Evolutionary conservation across 2,329 filamentous ascomycete genomes (phyloP).

Genomic region (Ambrosiella xylebori): DNA sequence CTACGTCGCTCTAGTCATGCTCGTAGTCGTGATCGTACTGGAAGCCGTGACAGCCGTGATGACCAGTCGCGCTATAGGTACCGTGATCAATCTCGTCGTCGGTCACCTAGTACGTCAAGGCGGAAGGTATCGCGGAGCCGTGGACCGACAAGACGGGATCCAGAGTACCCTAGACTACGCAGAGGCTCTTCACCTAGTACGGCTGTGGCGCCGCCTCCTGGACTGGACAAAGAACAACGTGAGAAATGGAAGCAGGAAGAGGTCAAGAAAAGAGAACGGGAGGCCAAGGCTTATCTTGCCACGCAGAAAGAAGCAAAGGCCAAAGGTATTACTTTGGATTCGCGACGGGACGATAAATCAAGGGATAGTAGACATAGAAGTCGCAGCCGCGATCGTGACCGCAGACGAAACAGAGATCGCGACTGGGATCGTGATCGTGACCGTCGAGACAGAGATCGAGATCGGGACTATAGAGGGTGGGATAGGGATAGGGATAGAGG

Average conservation of each 20-base stretch:
- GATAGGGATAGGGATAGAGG: conserved; percentile 17
- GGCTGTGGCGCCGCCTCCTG: conserved; percentile 22
- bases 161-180: conserved; percentile 18
- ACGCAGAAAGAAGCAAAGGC: conserved; percentile 42
- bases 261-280: conserved; percentile 43
- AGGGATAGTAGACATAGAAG: background rate
- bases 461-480: conserved; percentile 17
- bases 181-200: conserved; percentile 27
- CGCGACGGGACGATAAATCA: conserved; percentile 15
- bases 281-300: conserved; percentile 47
- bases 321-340: conserved; percentile 33
- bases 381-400: background rate
- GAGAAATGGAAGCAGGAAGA: conserved; percentile 44
- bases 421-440: conserved; percentile 20
- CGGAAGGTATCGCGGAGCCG: conserved; percentile 19
- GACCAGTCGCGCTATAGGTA: background rate
- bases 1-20: background rate
- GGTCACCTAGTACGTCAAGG: conserved; percentile 19
- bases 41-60: conserved; percentile 20
- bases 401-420: background rate
- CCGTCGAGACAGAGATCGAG: conserved; percentile 18
- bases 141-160: conserved; percentile 13
- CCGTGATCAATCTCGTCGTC: background rate
- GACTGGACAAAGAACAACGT: conserved; percentile 29
- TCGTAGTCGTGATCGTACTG: background rate